Percentiles rank a stretch among this genome's conserved stretches.
phyloP scores from a whole-genome alignment of 2,329 filamentous ascomycete species.

The Trichocomaceae sp. region DNA sequence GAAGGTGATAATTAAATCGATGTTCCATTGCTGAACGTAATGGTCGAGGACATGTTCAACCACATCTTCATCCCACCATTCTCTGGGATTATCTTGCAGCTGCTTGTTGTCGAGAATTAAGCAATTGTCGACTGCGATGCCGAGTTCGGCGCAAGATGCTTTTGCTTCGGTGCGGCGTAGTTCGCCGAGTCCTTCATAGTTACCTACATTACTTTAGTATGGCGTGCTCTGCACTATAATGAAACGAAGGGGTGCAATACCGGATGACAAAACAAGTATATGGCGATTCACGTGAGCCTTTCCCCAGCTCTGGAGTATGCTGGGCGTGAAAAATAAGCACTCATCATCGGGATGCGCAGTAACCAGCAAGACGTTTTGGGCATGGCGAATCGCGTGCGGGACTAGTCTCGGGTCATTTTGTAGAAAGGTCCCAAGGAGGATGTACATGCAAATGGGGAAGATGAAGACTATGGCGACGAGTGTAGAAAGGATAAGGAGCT shows the following conservation, averaged over 20 bases:
- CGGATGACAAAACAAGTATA: slow-evolving; percentile 20
- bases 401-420: slow-evolving; percentile 33
- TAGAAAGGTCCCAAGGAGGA: slow-evolving; percentile 32
- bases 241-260: background rate
- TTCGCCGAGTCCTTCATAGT: slow-evolving; percentile 21
- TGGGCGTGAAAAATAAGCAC: slow-evolving; percentile 24
- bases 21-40: slow-evolving; percentile 33
- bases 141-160: slow-evolving; percentile 19
- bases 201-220: slow-evolving; percentile 11
- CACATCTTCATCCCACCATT: slow-evolving; percentile 34
- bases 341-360: slow-evolving; percentile 31
- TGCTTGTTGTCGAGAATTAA: slow-evolving; percentile 31
- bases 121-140: slow-evolving; percentile 27
- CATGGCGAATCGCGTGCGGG: slow-evolving; percentile 28
- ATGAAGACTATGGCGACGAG: slow-evolving; percentile 4
- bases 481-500: background rate
- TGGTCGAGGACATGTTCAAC: slow-evolving; percentile 29
- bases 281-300: slow-evolving; percentile 17
- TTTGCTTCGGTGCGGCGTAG: slow-evolving; percentile 18
- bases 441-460: slow-evolving; percentile 31
- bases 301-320: slow-evolving; percentile 17
- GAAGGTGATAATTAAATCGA: slow-evolving; percentile 39
- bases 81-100: slow-evolving; percentile 34
- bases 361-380: slow-evolving; percentile 33
- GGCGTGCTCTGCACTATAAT: background rate